Base-by-base conservation (phyloP, 192 early-diverging fungal genomes). In the Spizellomyces punctatus region DNA sequence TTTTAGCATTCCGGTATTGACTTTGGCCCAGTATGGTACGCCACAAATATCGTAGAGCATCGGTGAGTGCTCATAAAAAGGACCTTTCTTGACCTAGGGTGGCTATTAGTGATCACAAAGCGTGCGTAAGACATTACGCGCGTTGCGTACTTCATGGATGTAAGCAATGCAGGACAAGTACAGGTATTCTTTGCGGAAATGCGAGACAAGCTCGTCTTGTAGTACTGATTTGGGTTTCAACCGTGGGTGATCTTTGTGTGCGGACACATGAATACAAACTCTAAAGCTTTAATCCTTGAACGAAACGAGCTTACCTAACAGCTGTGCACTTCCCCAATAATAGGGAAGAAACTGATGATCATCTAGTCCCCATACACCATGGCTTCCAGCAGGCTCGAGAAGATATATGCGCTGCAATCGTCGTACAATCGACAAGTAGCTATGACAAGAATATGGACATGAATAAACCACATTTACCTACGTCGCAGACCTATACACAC, bases 301-400 rank as follows among this genome's bases (percentile, higher is more conserved):
- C 27, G 3, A 36, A 6, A 56, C 54, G 22, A 19, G 54, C 68
- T 61, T 79, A 85, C 91, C 89, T 47, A 90, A 77, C 48, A 99
- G 74, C 81, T 99, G 95, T 6, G 94, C 79, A 60, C 89, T 90
- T n/a, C 97, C 97, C 85, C 91, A 98, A 45, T 90, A 86, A 79
- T 94, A 99, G 17, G 96, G 93, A 69, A 99, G 76, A 72, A 98
- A 98, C 77, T 98, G 96, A 81, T 93, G 91, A 81, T 99, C 97
- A 75, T 99, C 97, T 43, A 99, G 76, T 43, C 97, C 97, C 83
- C 81, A 98, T 7, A 96, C 94, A 19, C 97, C 97, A 78, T 98
- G 97, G 77, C 90, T 92, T 4, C 97, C 97, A 0, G 97, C 97
- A 1, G 97, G 97, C 81, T 99, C 97, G 8, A 99, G 82, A 52